A percentile compares a stretch with the other conserved stretches of the same genome.
These are phyloP conservation scores for Diutina rugosa DNA, from an alignment of 1,139 yeast species.

Conservation along the genomic window DNA sequence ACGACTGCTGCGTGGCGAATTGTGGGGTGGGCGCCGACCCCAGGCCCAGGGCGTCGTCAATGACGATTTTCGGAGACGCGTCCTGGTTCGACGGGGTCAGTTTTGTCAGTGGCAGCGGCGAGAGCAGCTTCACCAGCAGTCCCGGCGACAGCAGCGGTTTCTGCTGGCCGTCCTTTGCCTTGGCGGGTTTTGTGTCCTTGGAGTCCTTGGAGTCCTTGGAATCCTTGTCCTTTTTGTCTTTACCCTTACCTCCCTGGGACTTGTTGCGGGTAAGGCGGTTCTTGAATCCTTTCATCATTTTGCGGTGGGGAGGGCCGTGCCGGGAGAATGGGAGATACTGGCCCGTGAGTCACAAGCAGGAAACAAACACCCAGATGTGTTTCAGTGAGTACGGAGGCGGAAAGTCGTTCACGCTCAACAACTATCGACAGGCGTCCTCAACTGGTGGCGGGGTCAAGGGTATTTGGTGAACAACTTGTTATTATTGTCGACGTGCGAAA, in stretches of 20 bases:
- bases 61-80: background rate
- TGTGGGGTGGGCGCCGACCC: background rate
- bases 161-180: constrained; percentile 5
- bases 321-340: background rate
- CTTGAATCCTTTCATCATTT: constrained; percentile 40
- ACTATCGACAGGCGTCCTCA: background rate
- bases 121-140: constrained; percentile 7
- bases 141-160: constrained; percentile 6
- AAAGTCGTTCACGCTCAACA: background rate
- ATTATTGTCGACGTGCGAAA: constrained; percentile 2
- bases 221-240: constrained; percentile 17
- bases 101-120: background rate
- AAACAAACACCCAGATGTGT: background rate
- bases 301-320: constrained; percentile 5
- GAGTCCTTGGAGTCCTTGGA: constrained; percentile 9
- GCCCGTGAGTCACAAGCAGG: background rate
- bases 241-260: constrained; percentile 22
- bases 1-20: background rate
- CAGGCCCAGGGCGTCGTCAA: background rate
- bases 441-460: background rate
- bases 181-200: constrained; percentile 4
- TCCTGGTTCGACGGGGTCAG: background rate
- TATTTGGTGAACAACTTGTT: background rate
- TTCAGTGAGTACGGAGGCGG: background rate
- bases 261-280: constrained; percentile 35